Percentiles rank a stretch among this genome's conserved stretches.
These are phyloP conservation scores for Lepidium campestre DNA, from an alignment of 441 rosid species.

Conservation along the genomic window DNA sequence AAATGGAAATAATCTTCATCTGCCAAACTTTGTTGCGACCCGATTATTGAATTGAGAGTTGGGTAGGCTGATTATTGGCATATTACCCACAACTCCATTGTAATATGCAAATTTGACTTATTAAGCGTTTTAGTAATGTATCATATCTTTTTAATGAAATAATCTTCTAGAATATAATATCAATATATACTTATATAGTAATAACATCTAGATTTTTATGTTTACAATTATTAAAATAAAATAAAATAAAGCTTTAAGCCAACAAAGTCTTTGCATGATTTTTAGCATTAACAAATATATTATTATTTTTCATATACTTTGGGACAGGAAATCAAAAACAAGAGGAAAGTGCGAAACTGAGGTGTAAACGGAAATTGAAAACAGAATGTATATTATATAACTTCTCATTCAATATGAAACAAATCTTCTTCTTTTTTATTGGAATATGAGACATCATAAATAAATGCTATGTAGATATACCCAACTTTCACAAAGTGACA, in stretches of 20 bases:
- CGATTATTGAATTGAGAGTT: not conserved
- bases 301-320: not conserved
- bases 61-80: conserved; percentile 22
- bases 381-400: not conserved
- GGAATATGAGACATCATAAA: not conserved
- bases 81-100: conserved; percentile 6
- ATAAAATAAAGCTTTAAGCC: not conserved
- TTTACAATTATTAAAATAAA: no score
- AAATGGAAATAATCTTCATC: not conserved
- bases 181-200: no score
- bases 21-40: conserved; percentile 17
- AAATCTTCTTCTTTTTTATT: not conserved
- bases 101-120: conserved; percentile 8
- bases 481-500: not conserved
- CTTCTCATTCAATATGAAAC: not conserved
- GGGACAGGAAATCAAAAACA: not conserved
- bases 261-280: not conserved
- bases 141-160: not conserved
- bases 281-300: not conserved
- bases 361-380: not conserved
- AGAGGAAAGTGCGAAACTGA: not conserved
- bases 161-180: not conserved
- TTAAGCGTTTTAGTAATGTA: not conserved
- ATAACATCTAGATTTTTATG: not conserved
- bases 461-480: not conserved